These are phyloP conservation scores for Clonostachys sp. DNA, from an alignment of 2,329 filamentous ascomycete genomes.

Conservation along the genomic window DNA sequence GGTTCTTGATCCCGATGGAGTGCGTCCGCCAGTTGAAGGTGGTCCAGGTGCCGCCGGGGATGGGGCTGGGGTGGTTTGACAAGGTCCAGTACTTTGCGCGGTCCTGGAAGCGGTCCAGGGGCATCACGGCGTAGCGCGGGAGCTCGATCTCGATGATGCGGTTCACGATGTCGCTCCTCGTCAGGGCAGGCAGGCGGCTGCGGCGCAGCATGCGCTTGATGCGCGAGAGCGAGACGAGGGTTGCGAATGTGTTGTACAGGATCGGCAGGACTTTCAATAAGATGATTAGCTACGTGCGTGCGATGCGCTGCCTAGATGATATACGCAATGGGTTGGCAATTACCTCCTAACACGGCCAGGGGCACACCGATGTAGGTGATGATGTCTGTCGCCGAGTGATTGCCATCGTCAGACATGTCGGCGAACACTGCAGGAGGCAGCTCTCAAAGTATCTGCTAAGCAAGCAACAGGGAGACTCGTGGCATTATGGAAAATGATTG, in stretches of 20 bases:
- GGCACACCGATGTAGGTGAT: conserved; percentile 55
- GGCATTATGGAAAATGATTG: no score
- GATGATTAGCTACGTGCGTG: not conserved
- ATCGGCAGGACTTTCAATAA: conserved; percentile 48
- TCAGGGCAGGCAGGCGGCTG: conserved; percentile 54
- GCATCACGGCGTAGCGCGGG: conserved; percentile 59
- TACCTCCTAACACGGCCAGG: conserved; percentile 47
- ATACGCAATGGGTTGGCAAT: not conserved
- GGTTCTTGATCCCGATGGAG: conserved; percentile 55
- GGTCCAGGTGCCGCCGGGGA: conserved; percentile 60
- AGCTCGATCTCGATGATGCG: conserved; percentile 63
- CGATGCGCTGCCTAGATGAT: not conserved
- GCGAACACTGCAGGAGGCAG: not conserved
- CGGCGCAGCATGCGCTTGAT: conserved; percentile 54
- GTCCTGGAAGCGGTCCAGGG: conserved; percentile 48
- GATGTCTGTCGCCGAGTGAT: conserved; percentile 34
- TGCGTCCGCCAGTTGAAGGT: conserved; percentile 63
- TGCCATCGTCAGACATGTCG: conserved; percentile 22
- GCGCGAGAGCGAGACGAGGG: conserved; percentile 53
- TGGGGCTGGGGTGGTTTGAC: conserved; percentile 41
- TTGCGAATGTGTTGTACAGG: conserved; percentile 59
- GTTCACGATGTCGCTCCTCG: conserved; percentile 59
- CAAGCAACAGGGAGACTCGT: no score
- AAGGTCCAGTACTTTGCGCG: conserved; percentile 55
- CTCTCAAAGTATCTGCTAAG: no score